Percentiles rank a stretch among this genome's conserved stretches.
phyloP scores from a whole-genome alignment of 495 filamentous ascomycete genomes.

The Apodospora peruviana region DNA sequence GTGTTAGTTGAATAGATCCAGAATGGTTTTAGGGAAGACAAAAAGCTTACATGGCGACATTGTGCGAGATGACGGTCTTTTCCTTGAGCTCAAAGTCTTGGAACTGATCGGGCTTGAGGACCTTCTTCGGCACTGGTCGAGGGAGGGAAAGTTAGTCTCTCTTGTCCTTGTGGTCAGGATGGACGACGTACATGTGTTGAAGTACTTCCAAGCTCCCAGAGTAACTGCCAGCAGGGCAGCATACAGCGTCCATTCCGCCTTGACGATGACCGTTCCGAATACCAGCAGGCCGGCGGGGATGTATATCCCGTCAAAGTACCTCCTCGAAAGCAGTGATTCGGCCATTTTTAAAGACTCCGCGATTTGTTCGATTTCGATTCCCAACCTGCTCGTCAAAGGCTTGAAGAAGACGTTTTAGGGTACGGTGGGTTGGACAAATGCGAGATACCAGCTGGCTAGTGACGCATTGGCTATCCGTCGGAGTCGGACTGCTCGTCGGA shows the following conservation, averaged over 20 bases:
- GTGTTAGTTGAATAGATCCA: slow-evolving; percentile 8
- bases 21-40: neutral
- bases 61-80: slow-evolving; percentile 91
- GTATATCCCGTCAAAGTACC: slow-evolving; percentile 67
- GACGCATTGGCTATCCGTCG: no score
- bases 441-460: no score
- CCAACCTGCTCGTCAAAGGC: neutral
- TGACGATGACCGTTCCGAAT: slow-evolving; percentile 67
- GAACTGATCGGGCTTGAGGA: slow-evolving; percentile 80
- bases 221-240: slow-evolving; percentile 59
- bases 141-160: neutral
- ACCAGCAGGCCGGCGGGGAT: slow-evolving; percentile 80
- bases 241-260: slow-evolving; percentile 70
- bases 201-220: slow-evolving; percentile 61
- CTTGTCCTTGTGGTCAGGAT: no score
- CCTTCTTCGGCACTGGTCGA: slow-evolving; percentile 66
- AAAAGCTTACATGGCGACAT: slow-evolving; percentile 75
- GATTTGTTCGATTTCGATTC: neutral
- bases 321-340: slow-evolving; percentile 28
- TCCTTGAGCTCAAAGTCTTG: slow-evolving; percentile 86
- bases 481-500: no score
- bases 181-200: slow-evolving; percentile 43
- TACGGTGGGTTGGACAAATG: no score
- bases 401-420: no score
- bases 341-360: slow-evolving; percentile 10